phyloP scores from a whole-genome alignment of 2,329 filamentous ascomycete genomes.

The Alternaria longipes region DNA sequence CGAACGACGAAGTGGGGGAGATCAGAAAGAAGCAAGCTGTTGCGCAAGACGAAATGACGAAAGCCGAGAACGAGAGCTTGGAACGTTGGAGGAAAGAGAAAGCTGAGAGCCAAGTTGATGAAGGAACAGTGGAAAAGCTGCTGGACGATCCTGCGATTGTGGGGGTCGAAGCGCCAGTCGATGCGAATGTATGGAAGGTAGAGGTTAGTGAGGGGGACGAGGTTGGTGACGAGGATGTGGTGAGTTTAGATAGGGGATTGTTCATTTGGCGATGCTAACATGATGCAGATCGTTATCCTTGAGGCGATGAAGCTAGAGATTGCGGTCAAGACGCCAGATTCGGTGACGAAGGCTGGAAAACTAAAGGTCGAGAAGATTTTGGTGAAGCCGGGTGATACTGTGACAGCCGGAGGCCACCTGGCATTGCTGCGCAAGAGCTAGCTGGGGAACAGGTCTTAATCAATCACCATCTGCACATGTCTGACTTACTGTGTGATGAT shows the following conservation, averaged over 20 bases:
- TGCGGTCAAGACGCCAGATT: slow-evolving; percentile 53
- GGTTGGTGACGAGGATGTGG: slow-evolving; percentile 45
- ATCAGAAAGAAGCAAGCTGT: slow-evolving; percentile 58
- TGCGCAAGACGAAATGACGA: slow-evolving; percentile 60
- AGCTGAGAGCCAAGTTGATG: slow-evolving; percentile 55
- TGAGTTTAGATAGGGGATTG: slow-evolving; percentile 17
- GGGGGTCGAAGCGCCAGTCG: slow-evolving; percentile 54
- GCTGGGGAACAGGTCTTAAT: not conserved
- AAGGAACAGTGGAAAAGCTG: slow-evolving; percentile 60
- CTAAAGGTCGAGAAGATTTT: slow-evolving; percentile 54
- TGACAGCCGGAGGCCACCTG: slow-evolving; percentile 49
- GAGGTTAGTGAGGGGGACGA: slow-evolving; percentile 51
- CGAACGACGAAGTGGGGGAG: slow-evolving; percentile 57
- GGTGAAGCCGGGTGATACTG: slow-evolving; percentile 54
- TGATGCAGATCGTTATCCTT: slow-evolving; percentile 50
- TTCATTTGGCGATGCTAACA: slow-evolving; percentile 7
- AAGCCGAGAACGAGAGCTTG: slow-evolving; percentile 58
- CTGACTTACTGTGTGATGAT: not conserved
- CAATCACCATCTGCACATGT: not conserved
- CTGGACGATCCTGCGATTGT: slow-evolving; percentile 55
- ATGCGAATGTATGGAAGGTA: slow-evolving; percentile 59
- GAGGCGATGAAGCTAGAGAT: slow-evolving; percentile 61
- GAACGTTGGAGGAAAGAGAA: slow-evolving; percentile 56
- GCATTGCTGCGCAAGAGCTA: slow-evolving; percentile 31
- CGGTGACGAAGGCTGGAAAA: slow-evolving; percentile 18